phyloP scores from a whole-genome alignment of 1,284 basidiomycete species.

The Veloboletus limbatus region DNA sequence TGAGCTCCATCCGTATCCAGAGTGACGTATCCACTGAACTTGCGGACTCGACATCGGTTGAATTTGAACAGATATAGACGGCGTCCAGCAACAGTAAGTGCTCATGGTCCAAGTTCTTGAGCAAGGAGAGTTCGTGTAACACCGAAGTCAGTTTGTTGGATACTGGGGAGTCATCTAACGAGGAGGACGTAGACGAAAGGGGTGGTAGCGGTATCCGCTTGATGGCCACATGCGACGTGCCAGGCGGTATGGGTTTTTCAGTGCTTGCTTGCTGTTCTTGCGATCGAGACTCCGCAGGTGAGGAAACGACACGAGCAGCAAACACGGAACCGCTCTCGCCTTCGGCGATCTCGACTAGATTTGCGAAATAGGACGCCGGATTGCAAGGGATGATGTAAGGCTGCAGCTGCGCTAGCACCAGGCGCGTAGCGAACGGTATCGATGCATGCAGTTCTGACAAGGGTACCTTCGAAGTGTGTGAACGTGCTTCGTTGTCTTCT shows the following conservation, averaged over 20 bases:
- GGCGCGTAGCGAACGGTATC: constrained; percentile 28
- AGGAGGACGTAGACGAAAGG: constrained; percentile 16
- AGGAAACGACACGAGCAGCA: constrained; percentile 49
- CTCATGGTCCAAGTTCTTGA: constrained; percentile 54
- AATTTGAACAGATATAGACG: constrained; percentile 57
- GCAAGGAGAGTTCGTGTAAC: constrained; percentile 53
- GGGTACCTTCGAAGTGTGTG: constrained; percentile 33
- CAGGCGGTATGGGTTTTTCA: constrained; percentile 19
- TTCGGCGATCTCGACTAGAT: constrained; percentile 73
- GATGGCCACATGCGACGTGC: constrained; percentile 58
- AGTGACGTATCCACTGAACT: constrained; percentile 40
- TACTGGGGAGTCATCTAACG: constrained; percentile 33
- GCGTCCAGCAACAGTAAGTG: constrained; percentile 65
- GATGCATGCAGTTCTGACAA: background rate
- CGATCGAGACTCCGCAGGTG: constrained; percentile 34
- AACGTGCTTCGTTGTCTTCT: constrained; percentile 4
- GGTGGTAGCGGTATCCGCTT: constrained; percentile 65
- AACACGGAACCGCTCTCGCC: constrained; percentile 76
- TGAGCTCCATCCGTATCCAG: constrained; percentile 83
- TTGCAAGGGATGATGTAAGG: constrained; percentile 64
- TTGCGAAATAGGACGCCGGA: constrained; percentile 58
- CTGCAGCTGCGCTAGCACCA: constrained; percentile 53
- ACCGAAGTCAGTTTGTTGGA: constrained; percentile 63
- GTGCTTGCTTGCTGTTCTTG: constrained; percentile 16
- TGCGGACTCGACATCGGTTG: background rate